phyloP scores from a whole-genome alignment of 441 rosid species.

The Syzygium malaccense region DNA sequence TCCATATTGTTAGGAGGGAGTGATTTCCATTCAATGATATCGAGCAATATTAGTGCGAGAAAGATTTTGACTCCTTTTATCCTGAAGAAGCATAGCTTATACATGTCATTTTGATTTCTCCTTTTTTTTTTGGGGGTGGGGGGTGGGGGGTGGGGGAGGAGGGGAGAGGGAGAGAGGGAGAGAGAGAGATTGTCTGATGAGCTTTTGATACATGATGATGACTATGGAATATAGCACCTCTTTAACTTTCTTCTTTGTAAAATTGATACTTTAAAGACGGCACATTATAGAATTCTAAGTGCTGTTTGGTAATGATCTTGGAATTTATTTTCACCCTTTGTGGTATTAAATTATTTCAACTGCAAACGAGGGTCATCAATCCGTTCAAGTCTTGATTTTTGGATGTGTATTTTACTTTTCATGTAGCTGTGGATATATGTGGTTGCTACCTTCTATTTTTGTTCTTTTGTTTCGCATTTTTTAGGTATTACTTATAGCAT shows the following conservation, averaged over 20 bases:
- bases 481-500: neutral
- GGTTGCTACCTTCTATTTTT: neutral
- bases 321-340: neutral
- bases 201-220: neutral
- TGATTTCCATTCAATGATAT: neutral
- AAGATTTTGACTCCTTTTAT: neutral
- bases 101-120: neutral
- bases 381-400: neutral
- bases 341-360: neutral
- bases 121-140: neutral
- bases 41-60: neutral
- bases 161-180: neutral
- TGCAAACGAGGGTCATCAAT: neutral
- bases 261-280: neutral
- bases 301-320: neutral
- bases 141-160: neutral
- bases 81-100: neutral
- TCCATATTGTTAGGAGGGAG: neutral
- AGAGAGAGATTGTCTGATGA: neutral
- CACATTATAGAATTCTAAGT: neutral
- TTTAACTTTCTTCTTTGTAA: neutral
- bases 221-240: neutral
- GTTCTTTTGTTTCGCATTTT: neutral
- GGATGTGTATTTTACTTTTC: neutral
- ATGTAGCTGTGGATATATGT: neutral